Evolutionary conservation across 1,284 basidiomycete species (phyloP), one percentile per base, ranked within the genome.

Genomic region (Papiliotrema fonsecae): DNA sequence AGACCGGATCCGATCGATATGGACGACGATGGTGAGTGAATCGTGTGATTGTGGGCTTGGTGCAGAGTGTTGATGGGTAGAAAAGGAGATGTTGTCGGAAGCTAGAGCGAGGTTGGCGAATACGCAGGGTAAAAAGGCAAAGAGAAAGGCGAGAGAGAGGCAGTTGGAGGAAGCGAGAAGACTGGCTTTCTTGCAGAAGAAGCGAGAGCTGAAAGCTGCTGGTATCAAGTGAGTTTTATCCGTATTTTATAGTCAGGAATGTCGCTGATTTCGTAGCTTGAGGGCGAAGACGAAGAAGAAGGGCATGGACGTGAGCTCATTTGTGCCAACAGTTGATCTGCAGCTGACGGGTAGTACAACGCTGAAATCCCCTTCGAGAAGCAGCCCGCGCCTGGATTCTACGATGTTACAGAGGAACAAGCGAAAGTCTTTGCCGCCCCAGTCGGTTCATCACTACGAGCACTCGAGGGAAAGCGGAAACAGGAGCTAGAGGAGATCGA

Each of bases 81-180:
- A 98, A 74, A 98, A 98, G 84, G 96, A 98, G 74, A 98, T 99
- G 96, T 78, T 99, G 58, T 97, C 93, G 6, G 96, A 99, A 73
- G 96, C 96, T 42, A 85, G 96, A 61, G 96, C 96, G 9, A 85
- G 96, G 76, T 79, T 99, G 36, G 96, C 96, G 43, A 99, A 99
- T 69, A 99, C 96, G 0, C 96, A 99, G 72, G 96, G 96, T 26
- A 99, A 99, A 75, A 98, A 99, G 75, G 96, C 96, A 2, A 98
- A 98, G 75, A 85, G 96, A 59, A 98, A 98, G 76, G 96, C 92
- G 13, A 82, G 96, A 45, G 96, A 98, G 70, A 84, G 92, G 55
- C 91, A 96, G 66, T 77, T 98, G 42, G 96, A 98, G 66, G 96
- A 98, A 71, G 94, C 96, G 0, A 80, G 94, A 45, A 81, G 96